Evolutionary conservation across 208 protist genomes (phyloP).

Genomic region (Plasmodiophora brassicae): DNA sequence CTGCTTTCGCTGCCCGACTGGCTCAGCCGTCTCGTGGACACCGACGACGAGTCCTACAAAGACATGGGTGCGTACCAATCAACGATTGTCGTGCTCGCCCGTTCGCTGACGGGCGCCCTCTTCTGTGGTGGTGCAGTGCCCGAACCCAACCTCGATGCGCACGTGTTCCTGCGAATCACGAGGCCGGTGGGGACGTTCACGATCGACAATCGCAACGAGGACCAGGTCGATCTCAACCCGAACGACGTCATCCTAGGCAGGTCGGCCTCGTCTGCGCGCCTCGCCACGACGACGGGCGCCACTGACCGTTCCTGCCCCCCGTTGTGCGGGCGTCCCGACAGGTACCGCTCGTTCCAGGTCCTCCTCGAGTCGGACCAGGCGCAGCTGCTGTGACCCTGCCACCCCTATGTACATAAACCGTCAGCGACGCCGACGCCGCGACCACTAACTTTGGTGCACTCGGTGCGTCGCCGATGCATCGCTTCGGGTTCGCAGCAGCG

Average conservation of each 20-base stretch:
- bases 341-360: neutral
- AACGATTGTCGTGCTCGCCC: neutral
- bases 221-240: neutral
- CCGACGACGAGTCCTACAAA: neutral
- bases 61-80: neutral
- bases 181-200: neutral
- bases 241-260: neutral
- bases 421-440: too few species aligned
- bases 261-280: too few species aligned
- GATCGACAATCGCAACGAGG: neutral
- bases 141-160: neutral
- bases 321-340: too few species aligned
- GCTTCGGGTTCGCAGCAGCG: too few species aligned
- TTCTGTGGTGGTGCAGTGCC: neutral
- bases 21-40: neutral
- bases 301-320: too few species aligned
- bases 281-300: too few species aligned
- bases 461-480: too few species aligned
- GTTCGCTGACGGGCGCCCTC: neutral
- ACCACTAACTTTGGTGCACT: too few species aligned
- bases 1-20: neutral
- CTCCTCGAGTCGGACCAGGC: neutral
- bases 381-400: neutral
- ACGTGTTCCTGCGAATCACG: slow-evolving; percentile 17
- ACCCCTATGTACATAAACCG: too few species aligned